Percentiles rank a stretch among this genome's conserved stretches.
Conservation (phyloP, 2,329 filamentous ascomycete genomes). For the Coccinonectria pachysandricola region DNA sequence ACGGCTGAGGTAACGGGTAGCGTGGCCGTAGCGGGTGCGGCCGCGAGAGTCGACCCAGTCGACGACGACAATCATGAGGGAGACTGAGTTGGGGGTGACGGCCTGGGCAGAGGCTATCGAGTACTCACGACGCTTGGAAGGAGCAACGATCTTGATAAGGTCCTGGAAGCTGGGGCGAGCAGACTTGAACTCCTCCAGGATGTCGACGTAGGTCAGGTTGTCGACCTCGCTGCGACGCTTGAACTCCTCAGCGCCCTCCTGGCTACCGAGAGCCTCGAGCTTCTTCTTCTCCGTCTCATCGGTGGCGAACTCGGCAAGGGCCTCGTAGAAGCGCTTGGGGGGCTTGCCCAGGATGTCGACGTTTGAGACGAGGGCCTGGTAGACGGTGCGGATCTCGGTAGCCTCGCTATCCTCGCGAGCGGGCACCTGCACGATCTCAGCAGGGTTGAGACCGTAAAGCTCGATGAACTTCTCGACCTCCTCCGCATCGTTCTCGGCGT, state of each 20-base stretch:
- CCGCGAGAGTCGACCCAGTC: constrained; percentile 86
- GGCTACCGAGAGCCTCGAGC: constrained; percentile 64
- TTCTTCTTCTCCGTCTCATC: constrained; percentile 75
- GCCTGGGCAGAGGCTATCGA: constrained; percentile 97
- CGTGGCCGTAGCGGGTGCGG: constrained; percentile 84
- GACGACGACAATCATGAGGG: constrained; percentile 94
- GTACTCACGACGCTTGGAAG: constrained; percentile 95
- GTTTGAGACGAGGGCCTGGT: constrained; percentile 85
- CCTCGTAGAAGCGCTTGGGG: constrained; percentile 96
- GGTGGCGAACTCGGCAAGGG: constrained; percentile 72
- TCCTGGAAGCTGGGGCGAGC: constrained; percentile 84
- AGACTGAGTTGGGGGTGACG: constrained; percentile 79
- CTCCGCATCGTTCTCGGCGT: constrained; percentile 79
- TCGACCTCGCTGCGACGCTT: constrained; percentile 88
- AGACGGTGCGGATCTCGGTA: constrained; percentile 82
- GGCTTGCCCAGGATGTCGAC: constrained; percentile 95
- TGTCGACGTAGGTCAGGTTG: constrained; percentile 80
- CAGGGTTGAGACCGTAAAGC: constrained; percentile 74
- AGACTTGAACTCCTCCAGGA: constrained; percentile 81
- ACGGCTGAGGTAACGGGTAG: constrained; percentile 75
- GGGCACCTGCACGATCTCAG: constrained; percentile 84
- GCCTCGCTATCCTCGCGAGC: constrained; percentile 65
- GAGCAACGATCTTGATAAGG: constrained; percentile 74
- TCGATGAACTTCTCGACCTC: constrained; percentile 79
- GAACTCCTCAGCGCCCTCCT: constrained; percentile 79